Evolutionary conservation across 1,284 basidiomycete species (phyloP).

Genomic region (Ustilago tritici): DNA sequence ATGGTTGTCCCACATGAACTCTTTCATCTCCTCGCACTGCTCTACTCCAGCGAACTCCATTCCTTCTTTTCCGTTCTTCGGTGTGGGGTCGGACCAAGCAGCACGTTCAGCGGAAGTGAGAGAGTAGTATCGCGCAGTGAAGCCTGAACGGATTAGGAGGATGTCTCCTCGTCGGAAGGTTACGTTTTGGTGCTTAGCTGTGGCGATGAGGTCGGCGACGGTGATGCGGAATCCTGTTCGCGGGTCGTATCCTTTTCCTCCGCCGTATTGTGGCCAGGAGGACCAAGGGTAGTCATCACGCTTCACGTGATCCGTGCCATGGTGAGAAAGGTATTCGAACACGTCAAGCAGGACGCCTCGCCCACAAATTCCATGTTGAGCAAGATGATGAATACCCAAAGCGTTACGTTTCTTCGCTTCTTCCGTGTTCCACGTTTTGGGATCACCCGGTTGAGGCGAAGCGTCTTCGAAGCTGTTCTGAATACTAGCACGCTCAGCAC

Average conservation of each 20-base stretch:
- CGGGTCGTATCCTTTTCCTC: constrained; percentile 72
- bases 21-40: constrained; percentile 61
- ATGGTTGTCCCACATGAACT: constrained; percentile 77
- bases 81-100: constrained; percentile 67
- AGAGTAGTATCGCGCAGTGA: constrained; percentile 75
- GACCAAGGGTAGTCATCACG: constrained; percentile 24
- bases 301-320: constrained; percentile 23
- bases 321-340: constrained; percentile 60
- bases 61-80: constrained; percentile 16
- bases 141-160: constrained; percentile 71
- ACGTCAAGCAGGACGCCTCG: constrained; percentile 79
- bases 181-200: constrained; percentile 76
- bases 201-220: constrained; percentile 75
- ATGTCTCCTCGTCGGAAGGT: constrained; percentile 60
- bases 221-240: constrained; percentile 76
- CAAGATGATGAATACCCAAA: constrained; percentile 69
- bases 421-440: constrained; percentile 25
- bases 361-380: constrained; percentile 79
- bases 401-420: constrained; percentile 32
- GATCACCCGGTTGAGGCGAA: constrained; percentile 30
- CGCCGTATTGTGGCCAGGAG: constrained; percentile 31
- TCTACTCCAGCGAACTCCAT: constrained; percentile 58
- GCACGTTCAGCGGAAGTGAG: constrained; percentile 73
- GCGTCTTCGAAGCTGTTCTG: constrained; percentile 42
- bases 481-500: constrained; percentile 45